A percentile compares a stretch with the other conserved stretches of the same genome.
Evolutionary conservation across 257 asterid genomes (phyloP).

Genomic region (Nicotiana knightiana): DNA sequence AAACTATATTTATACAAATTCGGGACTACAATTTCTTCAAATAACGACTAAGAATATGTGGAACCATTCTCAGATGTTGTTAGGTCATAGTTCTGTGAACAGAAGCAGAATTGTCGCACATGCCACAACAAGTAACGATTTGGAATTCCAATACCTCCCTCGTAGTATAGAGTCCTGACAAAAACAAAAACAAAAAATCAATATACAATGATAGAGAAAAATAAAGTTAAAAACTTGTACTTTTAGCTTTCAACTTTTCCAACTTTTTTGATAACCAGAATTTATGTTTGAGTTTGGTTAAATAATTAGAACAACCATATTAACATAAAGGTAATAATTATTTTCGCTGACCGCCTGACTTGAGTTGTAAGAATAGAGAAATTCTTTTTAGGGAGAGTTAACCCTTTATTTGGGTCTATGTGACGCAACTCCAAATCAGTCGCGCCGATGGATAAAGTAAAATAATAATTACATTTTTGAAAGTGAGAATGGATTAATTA

Average conservation of each 20-base stretch:
- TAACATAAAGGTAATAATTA: too few species aligned
- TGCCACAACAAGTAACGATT: neutral
- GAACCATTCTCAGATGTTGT: neutral
- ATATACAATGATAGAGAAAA: neutral
- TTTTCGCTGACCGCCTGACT: too few species aligned
- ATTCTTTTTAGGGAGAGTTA: neutral
- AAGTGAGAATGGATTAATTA: too few species aligned
- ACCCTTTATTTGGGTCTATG: neutral
- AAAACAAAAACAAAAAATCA: neutral
- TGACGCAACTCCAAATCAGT: neutral
- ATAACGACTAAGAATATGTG: neutral
- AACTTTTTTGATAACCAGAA: too few species aligned
- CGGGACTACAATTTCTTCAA: neutral
- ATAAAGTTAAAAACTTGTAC: neutral
- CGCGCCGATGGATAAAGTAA: neutral
- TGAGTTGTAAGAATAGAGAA: neutral
- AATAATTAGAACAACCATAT: too few species aligned
- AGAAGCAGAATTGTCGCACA: neutral
- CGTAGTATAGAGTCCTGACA: conserved; percentile 2
- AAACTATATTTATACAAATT: neutral
- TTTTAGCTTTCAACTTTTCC: too few species aligned
- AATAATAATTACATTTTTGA: neutral
- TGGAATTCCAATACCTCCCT: neutral
- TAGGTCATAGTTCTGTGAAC: neutral
- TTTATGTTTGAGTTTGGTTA: too few species aligned